A percentile compares a stretch with the other conserved stretches of the same genome.
Conservation (phyloP, 208 protist genomes). For the Wallacemonas sp. region DNA sequence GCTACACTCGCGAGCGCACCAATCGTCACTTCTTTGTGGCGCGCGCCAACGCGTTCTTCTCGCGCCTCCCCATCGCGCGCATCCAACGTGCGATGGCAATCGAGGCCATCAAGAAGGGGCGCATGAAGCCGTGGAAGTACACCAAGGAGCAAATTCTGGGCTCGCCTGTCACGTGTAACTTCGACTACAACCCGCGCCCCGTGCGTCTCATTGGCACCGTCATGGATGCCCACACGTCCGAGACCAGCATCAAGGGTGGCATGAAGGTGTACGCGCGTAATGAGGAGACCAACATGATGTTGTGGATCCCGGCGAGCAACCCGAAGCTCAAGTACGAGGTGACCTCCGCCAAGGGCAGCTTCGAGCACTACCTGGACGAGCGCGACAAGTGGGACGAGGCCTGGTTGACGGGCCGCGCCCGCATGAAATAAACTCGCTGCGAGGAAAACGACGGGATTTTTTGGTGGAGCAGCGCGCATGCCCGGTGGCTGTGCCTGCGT, state of each 20-base stretch:
- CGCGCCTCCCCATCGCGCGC: conserved; percentile 78
- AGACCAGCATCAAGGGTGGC: conserved; percentile 90
- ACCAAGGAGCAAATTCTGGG: conserved; percentile 91
- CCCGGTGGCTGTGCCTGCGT: too few species aligned
- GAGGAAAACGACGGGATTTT: conserved; percentile 5
- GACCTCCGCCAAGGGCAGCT: conserved; percentile 77
- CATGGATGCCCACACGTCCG: conserved; percentile 88
- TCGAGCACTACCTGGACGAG: conserved; percentile 90
- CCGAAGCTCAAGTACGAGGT: conserved; percentile 91
- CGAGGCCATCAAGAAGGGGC: conserved; percentile 82
- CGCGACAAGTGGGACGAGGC: conserved; percentile 92
- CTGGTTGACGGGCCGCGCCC: conserved; percentile 87
- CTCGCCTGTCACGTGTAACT: conserved; percentile 84
- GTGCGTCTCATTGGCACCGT: conserved; percentile 90
- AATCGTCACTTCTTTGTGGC: conserved; percentile 89
- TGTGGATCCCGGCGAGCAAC: conserved; percentile 88
- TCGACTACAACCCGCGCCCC: conserved; percentile 90
- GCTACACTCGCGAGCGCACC: conserved; percentile 86
- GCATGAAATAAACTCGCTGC: conserved; percentile 85
- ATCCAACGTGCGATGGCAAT: conserved; percentile 87
- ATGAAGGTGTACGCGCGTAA: conserved; percentile 90
- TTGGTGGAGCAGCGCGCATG: too few species aligned
- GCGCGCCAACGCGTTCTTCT: conserved; percentile 90
- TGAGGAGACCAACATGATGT: conserved; percentile 92
- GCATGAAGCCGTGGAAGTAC: conserved; percentile 89